Evolutionary conservation across 2,329 filamentous ascomycete species (phyloP), one percentile per base, ranked within the genome.

Genomic region (Penicillium sp.): DNA sequence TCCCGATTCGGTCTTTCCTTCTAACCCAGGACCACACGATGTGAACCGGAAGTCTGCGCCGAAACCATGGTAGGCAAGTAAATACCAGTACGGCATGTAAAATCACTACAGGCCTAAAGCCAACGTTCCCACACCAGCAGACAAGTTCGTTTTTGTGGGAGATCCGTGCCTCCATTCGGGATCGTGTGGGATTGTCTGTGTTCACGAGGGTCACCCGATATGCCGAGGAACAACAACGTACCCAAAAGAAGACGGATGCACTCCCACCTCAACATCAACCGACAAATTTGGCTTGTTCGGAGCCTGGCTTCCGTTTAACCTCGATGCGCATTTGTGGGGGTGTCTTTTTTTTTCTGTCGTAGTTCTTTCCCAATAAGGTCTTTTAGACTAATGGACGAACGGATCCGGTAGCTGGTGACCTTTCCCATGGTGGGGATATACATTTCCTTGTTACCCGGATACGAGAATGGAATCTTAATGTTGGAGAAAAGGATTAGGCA

Each of bases 141-240:
- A 27, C 21, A 21, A 10, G 2, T n/a, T 29, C 10, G 2, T 47
- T 50, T 41, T 38, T 48, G 47, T 49, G 7, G n/a, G 40, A 10
- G 48, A 51, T 50, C 48, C 50, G 59, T 60, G 59, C 43, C 43
- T 48, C 47, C n/a, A 27, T 47, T 57, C 50, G 55, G 55, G 50
- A 35, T 31, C 5, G 35, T 54, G 42, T 48, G 55, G 55, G 47
- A 55, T 57, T 31, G 50, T 37, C 47, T 60, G 45, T 56, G 52
- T 54, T 60, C 60, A 57, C 60, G 50, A 57, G 57, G 57, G 43
- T 59, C 38, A 59, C 55, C 56, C 57, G 54, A 58, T 45, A 57
- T 61, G 57, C 62, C 59, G 59, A 59, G 59, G 59, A 57, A 64
- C 57, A 57, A 37, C 40, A 38, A 51, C 45, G 17, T 17, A 41